A percentile compares a stretch with the other conserved stretches of the same genome.
Evolutionary conservation across 495 filamentous ascomycete genomes (phyloP).

Genomic region (Annulohypoxylon moriforme): DNA sequence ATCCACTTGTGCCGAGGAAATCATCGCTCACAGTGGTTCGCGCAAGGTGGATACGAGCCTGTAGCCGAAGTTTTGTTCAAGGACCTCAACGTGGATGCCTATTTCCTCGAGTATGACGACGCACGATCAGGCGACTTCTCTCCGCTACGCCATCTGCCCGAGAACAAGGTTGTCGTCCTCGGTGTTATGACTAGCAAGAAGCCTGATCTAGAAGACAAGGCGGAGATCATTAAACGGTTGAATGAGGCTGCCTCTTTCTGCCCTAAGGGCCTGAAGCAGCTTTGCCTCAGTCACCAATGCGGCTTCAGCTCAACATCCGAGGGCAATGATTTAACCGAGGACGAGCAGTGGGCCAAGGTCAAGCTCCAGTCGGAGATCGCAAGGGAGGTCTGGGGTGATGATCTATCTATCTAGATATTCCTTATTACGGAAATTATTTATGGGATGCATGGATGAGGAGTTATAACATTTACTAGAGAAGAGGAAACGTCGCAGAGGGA

Average conservation of each 20-base stretch:
- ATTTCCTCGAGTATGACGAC: slow-evolving; percentile 77
- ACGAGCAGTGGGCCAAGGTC: slow-evolving; percentile 68
- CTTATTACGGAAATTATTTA: neutral
- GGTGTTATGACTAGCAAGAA: slow-evolving; percentile 75
- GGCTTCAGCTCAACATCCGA: slow-evolving; percentile 74
- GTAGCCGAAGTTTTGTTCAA: slow-evolving; percentile 74
- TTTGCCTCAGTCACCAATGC: slow-evolving; percentile 75
- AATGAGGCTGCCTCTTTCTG: slow-evolving; percentile 70
- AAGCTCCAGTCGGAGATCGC: slow-evolving; percentile 59
- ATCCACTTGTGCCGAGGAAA: slow-evolving; percentile 76
- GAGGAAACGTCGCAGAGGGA: neutral
- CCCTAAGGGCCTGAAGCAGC: slow-evolving; percentile 66
- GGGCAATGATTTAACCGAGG: slow-evolving; percentile 69
- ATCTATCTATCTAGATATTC: slow-evolving; percentile 51
- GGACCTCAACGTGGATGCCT: slow-evolving; percentile 72
- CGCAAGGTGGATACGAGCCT: slow-evolving; percentile 74
- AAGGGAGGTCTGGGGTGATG: slow-evolving; percentile 61
- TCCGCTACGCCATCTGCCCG: slow-evolving; percentile 70
- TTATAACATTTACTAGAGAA: neutral
- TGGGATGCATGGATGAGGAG: neutral
- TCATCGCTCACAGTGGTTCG: slow-evolving; percentile 68
- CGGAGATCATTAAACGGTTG: slow-evolving; percentile 67
- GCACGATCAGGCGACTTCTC: slow-evolving; percentile 73
- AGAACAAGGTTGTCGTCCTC: slow-evolving; percentile 73
- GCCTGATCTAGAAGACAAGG: slow-evolving; percentile 70